Evolutionary conservation across 345 rosid species (phyloP), one percentile per base, ranked within the genome.

Genomic region (Tarenaya hassleriana): DNA sequence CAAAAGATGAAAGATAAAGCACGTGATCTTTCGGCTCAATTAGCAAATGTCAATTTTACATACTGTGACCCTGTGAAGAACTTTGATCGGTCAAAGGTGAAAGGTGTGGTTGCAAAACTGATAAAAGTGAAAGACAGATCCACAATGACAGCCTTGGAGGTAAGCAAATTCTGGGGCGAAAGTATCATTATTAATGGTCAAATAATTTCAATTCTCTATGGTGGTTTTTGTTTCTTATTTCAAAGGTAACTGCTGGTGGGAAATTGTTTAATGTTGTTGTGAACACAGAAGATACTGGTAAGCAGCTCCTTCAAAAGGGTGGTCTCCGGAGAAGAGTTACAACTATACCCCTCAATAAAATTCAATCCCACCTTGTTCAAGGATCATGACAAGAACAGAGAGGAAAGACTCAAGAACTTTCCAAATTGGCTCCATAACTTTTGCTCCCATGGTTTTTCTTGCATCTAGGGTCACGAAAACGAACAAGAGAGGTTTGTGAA

Each of bases 121-220:
- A 75, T 92, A 62, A 75, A 80, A 73, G 97, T 92, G 49, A 92
- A 81, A 68, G 88, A 92, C 66, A 69, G 77, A 63, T 66, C 80
- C 19, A 54, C 98, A 33, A 75, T 85, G 95, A 85, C 78, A 63
- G 98, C 98, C 24, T 77, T 92, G 66, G 98, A 92, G 94, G 98
- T 92, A 41, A 53, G 69, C 1, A 33, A 54, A 44, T 32, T 51
- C 53, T 33, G 48, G 19, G n/a, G n/a, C n/a, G n/a, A n/a, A n/a
- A n/a, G n/a, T 52, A 16, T 57, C 48, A 52, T 13, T 38, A 52
- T 16, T n/a, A 35, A 53, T 55, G 34, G 52, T 50, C 38, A 41
- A 42, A 37, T 9, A 5, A 38, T 43, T n/a, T 20, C 21, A 52
- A 7, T 42, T 65, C 15, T 42, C 31, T 44, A 4, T 56, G 16